Base-by-base conservation (phyloP, 768 basidiomycete species). In the Termitomyces sp. region DNA sequence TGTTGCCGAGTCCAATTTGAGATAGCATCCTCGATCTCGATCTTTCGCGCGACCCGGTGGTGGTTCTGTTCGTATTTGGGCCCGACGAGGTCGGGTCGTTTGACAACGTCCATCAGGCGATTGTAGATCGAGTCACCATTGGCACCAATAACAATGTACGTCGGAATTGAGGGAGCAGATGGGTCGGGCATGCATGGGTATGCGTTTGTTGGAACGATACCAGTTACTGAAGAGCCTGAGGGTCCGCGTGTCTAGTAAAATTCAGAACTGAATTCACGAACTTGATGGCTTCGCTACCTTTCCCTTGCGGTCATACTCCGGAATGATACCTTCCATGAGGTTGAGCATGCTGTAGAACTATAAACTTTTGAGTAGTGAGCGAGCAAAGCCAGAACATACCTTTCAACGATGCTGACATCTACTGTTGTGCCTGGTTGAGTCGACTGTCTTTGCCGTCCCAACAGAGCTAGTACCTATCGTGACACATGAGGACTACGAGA, bases 361-460 rank as follows among this genome's bases (percentile, higher is more conserved):
- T 58, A 5, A 26, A 55, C 2, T 26, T 35, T 35, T 8, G 1
- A 38, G 23, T 28, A 7, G 30, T 9, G 5, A 13, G 14, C 9
- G 9, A 47, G 40, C 9, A 28, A 32, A 23, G 26, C 12, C 20
- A 30, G 26, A 12, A 14, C 26, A 47, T 50, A 80, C 87, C 87
- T 88, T 67, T 89, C 87, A 61, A 87, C 75, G 30, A 89, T 89
- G 70, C 87, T 88, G 23, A 89, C 87, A 67, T 89, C 88, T n/a
- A 89, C 87, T 0, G 79, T 85, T 53, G 78, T 79, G 3, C 87
- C 77, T 6, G 61, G 62, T 5, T 64, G 23, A 69, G 77, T 53
- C 60, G 68, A 72, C 36, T 79, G 74, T 51, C 79, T 73, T 36
- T 80, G 74, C 32, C 70, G 66, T 12, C 73, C 69, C 16, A 89